Base-by-base conservation (phyloP, 495 filamentous ascomycete species). In the Xylaria cubensis region DNA sequence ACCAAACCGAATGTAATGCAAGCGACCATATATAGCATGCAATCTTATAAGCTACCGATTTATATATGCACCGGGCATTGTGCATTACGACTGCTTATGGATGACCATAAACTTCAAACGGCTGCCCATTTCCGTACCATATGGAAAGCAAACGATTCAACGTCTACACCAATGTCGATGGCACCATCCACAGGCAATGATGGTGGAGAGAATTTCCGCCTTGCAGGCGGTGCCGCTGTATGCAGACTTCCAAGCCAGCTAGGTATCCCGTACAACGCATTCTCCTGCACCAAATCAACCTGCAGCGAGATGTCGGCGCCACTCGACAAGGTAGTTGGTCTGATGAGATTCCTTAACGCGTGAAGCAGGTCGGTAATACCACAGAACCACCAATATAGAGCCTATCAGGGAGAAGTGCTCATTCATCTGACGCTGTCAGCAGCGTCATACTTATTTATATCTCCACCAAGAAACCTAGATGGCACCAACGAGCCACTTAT, bases 361-460 rank as follows among this genome's bases (percentile, higher is more conserved):
- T 51, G 66, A 69, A 24, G 53, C 56, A 59, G 15, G 67, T 62
- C 39, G 66, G 51, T 19, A 68, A 59, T 69, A 13, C 53, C 24
- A 32, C 12, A 69, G n/a, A 53, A 32, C 29, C 34, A 50, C 34
- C 26, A 42, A 44, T 26, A 46, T 29, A 41, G 56, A 62, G 55
- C 67, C 67, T 69, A 69, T 69, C 29, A 39, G 15, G 50, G 55
- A 61, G 17, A 42, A n/a, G 32, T n/a, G 42, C 41, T 50, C 55
- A 32, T 46, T 46, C 39, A 50, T 32, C 53, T 61, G 41, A 42
- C 50, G 34, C 46, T 69, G 55, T 69, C 53, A 69, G 67, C 67
- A 19, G 53, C 56, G 41, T 69, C 56, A 59, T 69, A 62, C 21
- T 69, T 69, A 69, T 69, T 69, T 69, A 69, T 69, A 69, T 59